A percentile compares a stretch with the other conserved stretches of the same genome.
Conservation (phyloP, 345 rosid species). For the Rubroshorea leprosula region DNA sequence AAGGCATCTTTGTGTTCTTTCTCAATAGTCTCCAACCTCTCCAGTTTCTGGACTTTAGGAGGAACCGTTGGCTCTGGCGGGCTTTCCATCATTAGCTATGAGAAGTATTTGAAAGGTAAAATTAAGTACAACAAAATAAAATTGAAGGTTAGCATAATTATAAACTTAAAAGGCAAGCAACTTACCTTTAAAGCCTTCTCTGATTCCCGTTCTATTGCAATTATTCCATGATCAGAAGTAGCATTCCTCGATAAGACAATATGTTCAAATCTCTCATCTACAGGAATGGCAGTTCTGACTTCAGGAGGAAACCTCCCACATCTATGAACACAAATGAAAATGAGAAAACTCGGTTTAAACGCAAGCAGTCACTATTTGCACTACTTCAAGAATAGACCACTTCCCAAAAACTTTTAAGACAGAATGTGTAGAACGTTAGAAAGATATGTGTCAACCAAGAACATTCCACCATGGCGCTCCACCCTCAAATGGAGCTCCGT, state of each 20-base stretch:
- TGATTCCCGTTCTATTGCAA: conserved; percentile 74
- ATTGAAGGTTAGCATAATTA: too few species aligned
- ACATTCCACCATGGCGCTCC: too few species aligned
- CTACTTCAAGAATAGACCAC: too few species aligned
- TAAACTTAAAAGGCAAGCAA: too few species aligned
- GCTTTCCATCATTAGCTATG: conserved; percentile 55
- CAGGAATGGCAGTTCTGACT: conserved; percentile 89
- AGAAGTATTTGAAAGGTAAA: conserved; percentile 3
- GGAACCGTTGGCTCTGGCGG: conserved; percentile 44
- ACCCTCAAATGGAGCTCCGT: too few species aligned
- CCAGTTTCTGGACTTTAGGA: conserved; percentile 62
- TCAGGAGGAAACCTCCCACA: conserved; percentile 93
- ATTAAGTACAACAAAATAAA: too few species aligned
- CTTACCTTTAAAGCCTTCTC: conserved; percentile 59
- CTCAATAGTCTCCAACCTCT: conserved; percentile 62
- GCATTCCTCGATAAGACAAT: conserved; percentile 76
- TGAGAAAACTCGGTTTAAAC: neutral
- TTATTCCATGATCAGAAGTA: conserved; percentile 75
- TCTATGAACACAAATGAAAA: conserved; percentile 25
- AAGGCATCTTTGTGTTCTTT: conserved; percentile 86
- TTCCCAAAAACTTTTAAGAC: too few species aligned
- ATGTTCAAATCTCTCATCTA: conserved; percentile 88
- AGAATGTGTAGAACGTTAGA: too few species aligned
- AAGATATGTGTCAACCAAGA: too few species aligned
- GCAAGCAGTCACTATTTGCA: too few species aligned